Evolutionary conservation across 257 asterid species (phyloP), one percentile per base, ranked within the genome.

Genomic region (Salvia splendens): DNA sequence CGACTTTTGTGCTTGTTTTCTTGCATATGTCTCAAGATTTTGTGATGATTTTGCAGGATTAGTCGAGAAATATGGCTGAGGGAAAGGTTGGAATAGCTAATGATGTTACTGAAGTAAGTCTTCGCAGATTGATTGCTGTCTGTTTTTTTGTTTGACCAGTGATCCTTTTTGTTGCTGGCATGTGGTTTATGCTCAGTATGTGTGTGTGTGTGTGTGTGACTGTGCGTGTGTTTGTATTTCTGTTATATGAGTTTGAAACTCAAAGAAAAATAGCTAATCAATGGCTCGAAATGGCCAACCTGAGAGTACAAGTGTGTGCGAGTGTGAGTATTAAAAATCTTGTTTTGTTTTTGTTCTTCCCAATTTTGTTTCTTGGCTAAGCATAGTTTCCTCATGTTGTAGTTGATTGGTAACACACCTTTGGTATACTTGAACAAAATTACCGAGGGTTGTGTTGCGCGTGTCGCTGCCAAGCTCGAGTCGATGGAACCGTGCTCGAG

Each of bases 401-500:
- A 93, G 99, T 84, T 93, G 87, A 90, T 93, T 53, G 99, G 99
- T 70, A 84, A 81, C 7, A 93, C 99, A 15, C 99, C 97, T 17
- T 83, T 94, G 86, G 99, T 94, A 20, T 94, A 86, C 83, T 85
- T 94, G 89, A 94, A 94, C 87, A 86, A 80, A 69, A 72, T 91
- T 53, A 87, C 81, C 49, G 96, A 93, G 67, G 97, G 99, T 6
- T 90, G 97, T 55, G 95, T 90, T 79, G 99, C 79, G 8, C 97
- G 95, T 61, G 77, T 93, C 41, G 99, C 99, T 16, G 99, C 96
- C 67, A 93, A 93, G 92, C 81, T 93, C 47, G 99, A 93, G 77
- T 81, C 87, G 9, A 94, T 94, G 99, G 97, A 91, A 78, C 99
- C 99, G 2, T 91, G 97, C 80, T 94, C 99, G 50, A 94, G 97